phyloP scores from a whole-genome alignment of 805 yeast species.

The Saccharomyces kudriavzevii region DNA sequence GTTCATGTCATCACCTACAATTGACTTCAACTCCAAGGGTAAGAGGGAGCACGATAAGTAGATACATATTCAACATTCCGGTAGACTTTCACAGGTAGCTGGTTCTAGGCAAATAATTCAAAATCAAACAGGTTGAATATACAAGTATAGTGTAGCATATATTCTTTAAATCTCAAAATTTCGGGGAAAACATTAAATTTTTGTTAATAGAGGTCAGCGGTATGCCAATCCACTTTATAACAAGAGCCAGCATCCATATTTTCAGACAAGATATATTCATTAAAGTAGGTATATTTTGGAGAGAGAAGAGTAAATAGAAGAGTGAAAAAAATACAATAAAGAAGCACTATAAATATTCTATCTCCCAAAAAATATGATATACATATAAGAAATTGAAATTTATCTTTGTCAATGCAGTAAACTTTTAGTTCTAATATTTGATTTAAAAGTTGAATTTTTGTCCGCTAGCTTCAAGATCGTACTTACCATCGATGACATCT shows the following conservation, averaged over 20 bases:
- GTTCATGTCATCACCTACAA: conserved; percentile 5
- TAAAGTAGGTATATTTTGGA: background rate
- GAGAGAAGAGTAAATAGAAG: background rate
- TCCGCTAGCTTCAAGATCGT: background rate
- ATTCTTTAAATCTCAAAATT: background rate
- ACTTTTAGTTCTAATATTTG: background rate
- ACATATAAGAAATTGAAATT: background rate
- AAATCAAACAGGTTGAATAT: background rate
- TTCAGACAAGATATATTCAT: background rate
- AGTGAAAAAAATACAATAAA: background rate
- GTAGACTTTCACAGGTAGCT: background rate
- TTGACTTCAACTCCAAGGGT: background rate
- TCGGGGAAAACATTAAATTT: background rate
- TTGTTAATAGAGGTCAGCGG: background rate
- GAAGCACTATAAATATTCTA: background rate
- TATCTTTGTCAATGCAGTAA: conserved; percentile 10
- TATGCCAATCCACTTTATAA: background rate
- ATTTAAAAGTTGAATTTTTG: background rate
- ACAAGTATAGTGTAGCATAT: background rate
- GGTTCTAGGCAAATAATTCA: background rate
- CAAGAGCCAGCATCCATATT: background rate
- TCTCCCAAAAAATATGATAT: background rate
- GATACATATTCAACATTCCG: background rate
- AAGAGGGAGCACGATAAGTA: background rate
- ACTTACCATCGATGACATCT: conserved; percentile 31